Evolutionary conservation across 495 filamentous ascomycete genomes (phyloP).

Genomic region (Xylaria acuta): DNA sequence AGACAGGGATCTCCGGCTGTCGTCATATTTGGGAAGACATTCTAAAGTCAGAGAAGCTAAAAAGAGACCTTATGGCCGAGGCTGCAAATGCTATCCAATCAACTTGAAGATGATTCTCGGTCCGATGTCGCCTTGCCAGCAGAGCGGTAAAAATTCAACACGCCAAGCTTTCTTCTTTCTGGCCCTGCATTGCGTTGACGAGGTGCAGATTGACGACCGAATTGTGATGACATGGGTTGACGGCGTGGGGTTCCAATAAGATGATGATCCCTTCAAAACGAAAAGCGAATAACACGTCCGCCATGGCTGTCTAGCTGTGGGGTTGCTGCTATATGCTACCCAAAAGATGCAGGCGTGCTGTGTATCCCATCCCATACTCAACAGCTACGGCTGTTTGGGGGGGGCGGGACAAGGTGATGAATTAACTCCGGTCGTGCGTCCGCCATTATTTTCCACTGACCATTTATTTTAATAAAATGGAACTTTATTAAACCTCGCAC

Average conservation of each 20-base stretch:
- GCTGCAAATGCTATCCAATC: slow-evolving; percentile 23
- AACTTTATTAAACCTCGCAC: neutral
- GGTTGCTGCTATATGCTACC: neutral
- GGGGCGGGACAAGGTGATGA: neutral
- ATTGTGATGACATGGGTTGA: slow-evolving; percentile 23
- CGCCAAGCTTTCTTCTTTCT: slow-evolving; percentile 18
- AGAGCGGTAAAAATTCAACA: slow-evolving; percentile 29
- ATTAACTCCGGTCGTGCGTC: neutral
- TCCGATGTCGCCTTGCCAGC: slow-evolving; percentile 26
- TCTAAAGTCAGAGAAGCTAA: neutral
- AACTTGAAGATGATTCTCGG: slow-evolving; percentile 14
- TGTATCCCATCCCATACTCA: slow-evolving; percentile 1
- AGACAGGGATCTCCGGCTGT: slow-evolving; percentile 12
- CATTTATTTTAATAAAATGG: neutral
- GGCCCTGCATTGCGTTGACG: slow-evolving; percentile 24
- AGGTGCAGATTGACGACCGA: slow-evolving; percentile 12
- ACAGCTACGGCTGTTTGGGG: neutral
- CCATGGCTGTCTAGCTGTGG: no score
- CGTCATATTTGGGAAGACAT: slow-evolving; percentile 12
- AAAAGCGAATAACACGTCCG: neutral
- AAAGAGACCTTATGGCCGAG: slow-evolving; percentile 22
- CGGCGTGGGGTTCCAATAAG: slow-evolving; percentile 19
- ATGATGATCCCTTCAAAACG: neutral
- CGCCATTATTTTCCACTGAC: neutral
- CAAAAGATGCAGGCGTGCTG: neutral